A percentile compares a stretch with the other conserved stretches of the same genome.
phyloP scores from a whole-genome alignment of 2,329 filamentous ascomycete genomes.

The Triangularia setosa region DNA sequence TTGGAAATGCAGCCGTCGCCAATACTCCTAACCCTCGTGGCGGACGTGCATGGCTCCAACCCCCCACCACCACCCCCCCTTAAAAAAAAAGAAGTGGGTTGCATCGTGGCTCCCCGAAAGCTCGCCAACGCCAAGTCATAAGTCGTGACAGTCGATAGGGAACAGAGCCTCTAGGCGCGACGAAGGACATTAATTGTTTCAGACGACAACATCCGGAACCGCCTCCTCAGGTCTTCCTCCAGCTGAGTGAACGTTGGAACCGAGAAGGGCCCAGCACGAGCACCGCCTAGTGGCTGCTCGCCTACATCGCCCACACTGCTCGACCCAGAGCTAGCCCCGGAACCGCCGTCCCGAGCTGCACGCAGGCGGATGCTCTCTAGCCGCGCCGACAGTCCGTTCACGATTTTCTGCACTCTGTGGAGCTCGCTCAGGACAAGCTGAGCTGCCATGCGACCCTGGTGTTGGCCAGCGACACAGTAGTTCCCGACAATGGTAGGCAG shows the following conservation, averaged over 20 bases:
- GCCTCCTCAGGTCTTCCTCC: not conserved
- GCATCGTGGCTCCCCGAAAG: no score
- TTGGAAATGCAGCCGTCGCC: no score
- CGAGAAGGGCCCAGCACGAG: not conserved
- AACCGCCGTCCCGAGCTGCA: not conserved
- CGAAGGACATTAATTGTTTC: not conserved
- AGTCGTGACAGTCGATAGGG: no score
- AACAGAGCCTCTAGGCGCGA: not conserved
- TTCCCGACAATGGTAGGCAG: slow-evolving; percentile 7
- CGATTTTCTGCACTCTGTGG: slow-evolving; percentile 32
- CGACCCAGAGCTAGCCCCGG: not conserved
- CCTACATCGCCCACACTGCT: not conserved
- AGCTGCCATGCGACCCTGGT: slow-evolving; percentile 28
- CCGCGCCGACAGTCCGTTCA: slow-evolving; percentile 25
- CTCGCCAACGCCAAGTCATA: no score
- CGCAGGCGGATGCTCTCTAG: slow-evolving; percentile 15
- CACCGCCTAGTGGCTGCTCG: not conserved
- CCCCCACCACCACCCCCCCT: no score
- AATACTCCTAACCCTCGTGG: no score
- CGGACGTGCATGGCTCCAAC: no score
- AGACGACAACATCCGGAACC: not conserved
- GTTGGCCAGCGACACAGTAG: slow-evolving; percentile 22
- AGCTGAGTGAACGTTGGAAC: not conserved
- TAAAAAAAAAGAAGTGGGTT: no score
- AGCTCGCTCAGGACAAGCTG: slow-evolving; percentile 36